Base-by-base conservation (phyloP, 75 land plant genomes). In the Selaginella moellendorffii region DNA sequence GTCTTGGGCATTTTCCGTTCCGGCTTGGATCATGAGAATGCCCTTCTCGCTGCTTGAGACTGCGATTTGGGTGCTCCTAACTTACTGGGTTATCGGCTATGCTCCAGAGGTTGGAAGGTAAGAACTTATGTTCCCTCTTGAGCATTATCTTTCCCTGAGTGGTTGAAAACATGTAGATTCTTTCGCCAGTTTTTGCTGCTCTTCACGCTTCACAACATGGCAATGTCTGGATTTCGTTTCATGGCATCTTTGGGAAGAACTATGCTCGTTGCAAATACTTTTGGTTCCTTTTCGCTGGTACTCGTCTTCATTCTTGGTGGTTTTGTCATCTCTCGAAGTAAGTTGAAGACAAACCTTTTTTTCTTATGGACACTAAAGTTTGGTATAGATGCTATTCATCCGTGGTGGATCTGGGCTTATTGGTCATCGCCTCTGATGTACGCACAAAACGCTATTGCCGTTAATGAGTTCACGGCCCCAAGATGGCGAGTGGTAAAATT, bases 391-490 rank as follows among this genome's bases (percentile, higher is more conserved):
- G 5, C 8, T 56, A 56, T 56, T 9, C 59, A 19, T 56, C 59
- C 59, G 8, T 56, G 59, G 59, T 56, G 59, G 24, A 56, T 56
- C 8, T 56, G 59, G 59, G 59, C 23, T 5, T 56, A 56, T 19
- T 56, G 59, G 59, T 2, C n/a, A 8, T 56, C 59, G 5, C 59
- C 59, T 2, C 5, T 56, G 24, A 56, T 56, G 59, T 56, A 56
- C n/a, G 59, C 59, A 19, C 59, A 56, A 56, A 56, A 56, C n/a
- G 59, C 59, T 56, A 19, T 56, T 19, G 59, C 59, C n/a, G 59
- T 56, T 24, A 56, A 56, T 24, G 59, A 56, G n/a, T 56, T 56
- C 24, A 5, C n/a, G 8, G 59, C 59, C 5, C 23, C 21, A 56
- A 56, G 21, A 56, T 56, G 59, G 59, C 5, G 24, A 21, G 24